Percentiles rank a stretch among this genome's conserved stretches.
These are phyloP conservation scores for Citrus cavaleriei DNA, from an alignment of 345 rosid species.

Conservation along the genomic window DNA sequence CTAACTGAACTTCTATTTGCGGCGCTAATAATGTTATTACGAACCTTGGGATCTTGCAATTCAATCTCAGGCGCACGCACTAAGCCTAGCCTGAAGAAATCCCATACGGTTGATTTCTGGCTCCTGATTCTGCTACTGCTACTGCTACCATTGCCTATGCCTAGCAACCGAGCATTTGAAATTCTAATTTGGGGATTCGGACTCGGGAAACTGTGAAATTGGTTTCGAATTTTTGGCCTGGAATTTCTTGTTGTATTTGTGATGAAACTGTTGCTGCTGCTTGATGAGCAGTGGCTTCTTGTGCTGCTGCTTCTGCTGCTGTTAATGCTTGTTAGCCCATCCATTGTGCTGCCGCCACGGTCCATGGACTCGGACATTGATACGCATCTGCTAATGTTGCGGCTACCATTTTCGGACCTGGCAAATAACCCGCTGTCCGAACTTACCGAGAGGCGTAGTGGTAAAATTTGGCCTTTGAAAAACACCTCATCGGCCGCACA, in stretches of 20 bases:
- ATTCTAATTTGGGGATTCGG: slow-evolving; percentile 70
- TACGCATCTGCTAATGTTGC: slow-evolving; percentile 18
- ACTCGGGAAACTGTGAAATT: slow-evolving; percentile 57
- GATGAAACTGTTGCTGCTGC: slow-evolving; percentile 7
- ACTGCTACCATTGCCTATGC: slow-evolving; percentile 10
- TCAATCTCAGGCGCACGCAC: slow-evolving; percentile 84
- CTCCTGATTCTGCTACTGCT: slow-evolving; percentile 22
- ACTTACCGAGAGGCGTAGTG: slow-evolving; percentile 59
- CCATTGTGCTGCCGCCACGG: slow-evolving; percentile 19
- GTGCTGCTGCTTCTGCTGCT: slow-evolving; percentile 48
- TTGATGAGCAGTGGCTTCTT: slow-evolving; percentile 31
- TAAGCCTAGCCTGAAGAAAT: slow-evolving; percentile 56
- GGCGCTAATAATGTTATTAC: slow-evolving; percentile 24
- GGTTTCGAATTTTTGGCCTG: slow-evolving; percentile 40
- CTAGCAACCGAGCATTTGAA: slow-evolving; percentile 27
- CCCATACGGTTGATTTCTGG: slow-evolving; percentile 65
- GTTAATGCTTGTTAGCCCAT: slow-evolving; percentile 25
- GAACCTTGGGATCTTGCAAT: slow-evolving; percentile 39
- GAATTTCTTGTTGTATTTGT: slow-evolving; percentile 7
- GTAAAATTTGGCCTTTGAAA: slow-evolving; percentile 67
- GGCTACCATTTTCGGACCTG: slow-evolving; percentile 14
- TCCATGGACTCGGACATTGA: slow-evolving; percentile 62
- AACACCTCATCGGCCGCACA: slow-evolving; percentile 75
- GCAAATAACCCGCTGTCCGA: slow-evolving; percentile 30
- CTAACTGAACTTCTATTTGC: slow-evolving; percentile 41